A percentile compares a stretch with the other conserved stretches of the same genome.
These are phyloP conservation scores for Vigna reflexopilosa DNA, from an alignment of 306 rosid species.

Conservation along the genomic window DNA sequence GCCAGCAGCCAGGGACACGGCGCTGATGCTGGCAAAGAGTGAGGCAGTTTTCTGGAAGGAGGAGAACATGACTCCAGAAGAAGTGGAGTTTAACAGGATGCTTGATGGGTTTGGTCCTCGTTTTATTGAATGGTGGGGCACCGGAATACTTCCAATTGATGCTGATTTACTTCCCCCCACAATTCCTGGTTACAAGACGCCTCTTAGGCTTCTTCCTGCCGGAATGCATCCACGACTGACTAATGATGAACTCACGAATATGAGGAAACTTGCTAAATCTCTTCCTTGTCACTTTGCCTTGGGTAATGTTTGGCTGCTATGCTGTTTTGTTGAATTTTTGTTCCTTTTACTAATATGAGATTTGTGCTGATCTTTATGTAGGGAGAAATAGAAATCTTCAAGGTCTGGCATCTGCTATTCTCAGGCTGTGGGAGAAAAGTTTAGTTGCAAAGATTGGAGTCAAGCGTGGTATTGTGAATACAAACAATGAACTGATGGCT, in stretches of 20 bases:
- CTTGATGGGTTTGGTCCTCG: conserved; percentile 93
- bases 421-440: conserved; percentile 95
- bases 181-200: conserved; percentile 85
- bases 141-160: conserved; percentile 93
- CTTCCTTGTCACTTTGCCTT: conserved; percentile 98
- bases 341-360: conserved; percentile 42
- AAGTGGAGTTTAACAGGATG: conserved; percentile 71
- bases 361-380: conserved; percentile 43
- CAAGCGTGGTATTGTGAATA: conserved; percentile 94
- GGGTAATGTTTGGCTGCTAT: conserved; percentile 58
- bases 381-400: conserved; percentile 98
- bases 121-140: conserved; percentile 96
- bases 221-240: conserved; percentile 81
- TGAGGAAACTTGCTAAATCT: conserved; percentile 80
- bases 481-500: conserved; percentile 97
- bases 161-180: conserved; percentile 85
- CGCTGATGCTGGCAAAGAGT: conserved; percentile 41
- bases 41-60: conserved; percentile 45
- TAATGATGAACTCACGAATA: conserved; percentile 76
- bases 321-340: conserved; percentile 14
- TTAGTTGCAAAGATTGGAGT: conserved; percentile 89
- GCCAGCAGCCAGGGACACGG: conserved; percentile 45
- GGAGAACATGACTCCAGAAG: conserved; percentile 72
- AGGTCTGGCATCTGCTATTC: conserved; percentile 85
- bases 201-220: conserved; percentile 90